phyloP scores from a whole-genome alignment of 331 rosid genomes.

The Pyrus hybrid region DNA sequence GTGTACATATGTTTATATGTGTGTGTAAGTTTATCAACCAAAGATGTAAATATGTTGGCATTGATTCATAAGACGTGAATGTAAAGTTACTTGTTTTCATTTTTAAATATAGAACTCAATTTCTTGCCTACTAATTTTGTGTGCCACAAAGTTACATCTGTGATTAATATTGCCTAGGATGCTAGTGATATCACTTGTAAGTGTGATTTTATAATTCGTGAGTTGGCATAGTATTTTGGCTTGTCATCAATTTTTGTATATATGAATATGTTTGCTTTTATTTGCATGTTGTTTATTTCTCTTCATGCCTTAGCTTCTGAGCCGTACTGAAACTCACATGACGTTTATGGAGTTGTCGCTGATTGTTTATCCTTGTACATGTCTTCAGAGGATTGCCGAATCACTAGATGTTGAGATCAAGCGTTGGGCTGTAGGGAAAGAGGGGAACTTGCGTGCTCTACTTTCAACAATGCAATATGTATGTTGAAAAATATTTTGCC shows the following conservation, averaged over 20 bases:
- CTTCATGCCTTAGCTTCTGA: neutral
- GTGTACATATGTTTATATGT: neutral
- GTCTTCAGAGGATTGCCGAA: slow-evolving; percentile 74
- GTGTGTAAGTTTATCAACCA: neutral
- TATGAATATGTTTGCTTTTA: neutral
- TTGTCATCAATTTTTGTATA: neutral
- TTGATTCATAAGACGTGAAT: neutral
- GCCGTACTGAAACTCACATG: neutral
- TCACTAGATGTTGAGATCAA: slow-evolving; percentile 86
- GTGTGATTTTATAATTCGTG: neutral
- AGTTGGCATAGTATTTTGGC: neutral
- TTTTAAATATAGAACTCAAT: neutral
- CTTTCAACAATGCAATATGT: slow-evolving; percentile 95
- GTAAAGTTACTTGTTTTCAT: neutral
- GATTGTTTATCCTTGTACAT: slow-evolving; percentile 8
- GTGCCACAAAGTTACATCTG: neutral
- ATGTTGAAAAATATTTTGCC: slow-evolving; percentile 15
- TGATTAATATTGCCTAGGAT: neutral
- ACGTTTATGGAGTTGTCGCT: neutral
- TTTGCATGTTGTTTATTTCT: neutral
- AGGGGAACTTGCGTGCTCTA: slow-evolving; percentile 93
- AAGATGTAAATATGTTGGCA: neutral
- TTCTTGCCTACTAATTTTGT: neutral
- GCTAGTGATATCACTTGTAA: neutral
- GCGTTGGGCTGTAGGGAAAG: slow-evolving; percentile 99